These are phyloP conservation scores for Knufia petricola DNA, from an alignment of 2,329 filamentous ascomycete genomes.

Conservation along the genomic window DNA sequence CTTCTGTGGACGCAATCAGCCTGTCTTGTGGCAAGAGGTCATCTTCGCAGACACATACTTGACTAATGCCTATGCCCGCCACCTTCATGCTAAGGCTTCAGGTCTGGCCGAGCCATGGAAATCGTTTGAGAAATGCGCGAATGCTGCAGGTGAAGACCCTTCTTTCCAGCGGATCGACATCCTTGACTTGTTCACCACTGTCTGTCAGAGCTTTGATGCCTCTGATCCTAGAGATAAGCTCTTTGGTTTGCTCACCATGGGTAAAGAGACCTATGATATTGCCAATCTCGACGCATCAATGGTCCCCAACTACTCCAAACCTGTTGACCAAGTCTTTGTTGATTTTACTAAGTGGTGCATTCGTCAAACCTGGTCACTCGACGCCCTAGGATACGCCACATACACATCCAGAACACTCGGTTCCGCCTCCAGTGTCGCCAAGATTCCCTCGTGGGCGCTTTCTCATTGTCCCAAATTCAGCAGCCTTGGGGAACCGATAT, in stretches of 20 bases:
- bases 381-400: neutral
- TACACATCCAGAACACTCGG: neutral
- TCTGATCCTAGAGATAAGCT: slow-evolving; percentile 10
- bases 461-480: no score
- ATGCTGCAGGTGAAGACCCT: no score
- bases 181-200: neutral
- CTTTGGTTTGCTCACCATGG: neutral
- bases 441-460: no score
- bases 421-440: no score
- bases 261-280: neutral
- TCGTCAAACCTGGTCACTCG: neutral
- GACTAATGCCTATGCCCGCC: neutral
- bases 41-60: neutral
- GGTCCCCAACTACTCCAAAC: neutral
- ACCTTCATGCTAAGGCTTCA: neutral
- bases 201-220: slow-evolving; percentile 4
- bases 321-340: neutral
- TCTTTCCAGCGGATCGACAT: neutral
- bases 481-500: no score
- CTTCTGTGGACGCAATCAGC: slow-evolving; percentile 10
- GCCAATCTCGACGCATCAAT: neutral
- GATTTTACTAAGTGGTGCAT: slow-evolving; percentile 3
- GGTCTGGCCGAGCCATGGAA: neutral
- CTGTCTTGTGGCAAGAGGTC: neutral
- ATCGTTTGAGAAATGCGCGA: neutral